phyloP scores from a whole-genome alignment of 768 basidiomycete species.

The Trametes punicea region DNA sequence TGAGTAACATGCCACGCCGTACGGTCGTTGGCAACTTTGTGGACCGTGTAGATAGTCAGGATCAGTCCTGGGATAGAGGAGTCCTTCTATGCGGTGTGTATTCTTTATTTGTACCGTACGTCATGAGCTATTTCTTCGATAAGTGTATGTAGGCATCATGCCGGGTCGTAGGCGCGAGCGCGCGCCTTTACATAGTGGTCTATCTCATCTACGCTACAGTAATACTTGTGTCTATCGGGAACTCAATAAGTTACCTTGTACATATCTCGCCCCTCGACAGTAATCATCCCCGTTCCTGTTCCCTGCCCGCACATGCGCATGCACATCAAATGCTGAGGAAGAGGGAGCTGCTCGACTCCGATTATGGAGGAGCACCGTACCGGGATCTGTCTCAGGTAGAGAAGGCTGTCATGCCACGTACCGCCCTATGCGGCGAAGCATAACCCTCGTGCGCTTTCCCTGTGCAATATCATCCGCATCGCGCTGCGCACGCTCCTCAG shows the following conservation, averaged over 20 bases:
- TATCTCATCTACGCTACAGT: slow-evolving; percentile 4
- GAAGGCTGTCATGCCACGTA: neutral
- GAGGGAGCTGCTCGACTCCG: neutral
- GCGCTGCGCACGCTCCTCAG: slow-evolving; percentile 9
- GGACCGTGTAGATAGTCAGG: neutral
- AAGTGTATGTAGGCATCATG: neutral
- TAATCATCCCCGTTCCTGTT: neutral
- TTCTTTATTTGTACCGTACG: neutral
- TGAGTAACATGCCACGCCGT: neutral
- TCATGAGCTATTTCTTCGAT: neutral
- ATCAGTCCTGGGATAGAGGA: neutral
- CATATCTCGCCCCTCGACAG: neutral
- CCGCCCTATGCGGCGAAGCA: slow-evolving; percentile 5
- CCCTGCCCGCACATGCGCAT: no score
- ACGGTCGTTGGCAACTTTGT: no score
- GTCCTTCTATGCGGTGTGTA: neutral
- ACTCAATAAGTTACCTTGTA: slow-evolving; percentile 8
- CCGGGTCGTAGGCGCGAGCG: neutral
- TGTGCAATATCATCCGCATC: slow-evolving; percentile 1
- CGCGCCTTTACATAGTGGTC: neutral
- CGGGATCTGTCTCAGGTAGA: neutral
- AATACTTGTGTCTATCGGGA: neutral
- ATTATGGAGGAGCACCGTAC: neutral
- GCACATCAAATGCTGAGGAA: no score
- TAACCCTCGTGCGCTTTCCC: slow-evolving; percentile 15